Percentiles rank a stretch among this genome's conserved stretches.
Conservation (phyloP, 164 flowering plant genomes). For the Piper betle region DNA sequence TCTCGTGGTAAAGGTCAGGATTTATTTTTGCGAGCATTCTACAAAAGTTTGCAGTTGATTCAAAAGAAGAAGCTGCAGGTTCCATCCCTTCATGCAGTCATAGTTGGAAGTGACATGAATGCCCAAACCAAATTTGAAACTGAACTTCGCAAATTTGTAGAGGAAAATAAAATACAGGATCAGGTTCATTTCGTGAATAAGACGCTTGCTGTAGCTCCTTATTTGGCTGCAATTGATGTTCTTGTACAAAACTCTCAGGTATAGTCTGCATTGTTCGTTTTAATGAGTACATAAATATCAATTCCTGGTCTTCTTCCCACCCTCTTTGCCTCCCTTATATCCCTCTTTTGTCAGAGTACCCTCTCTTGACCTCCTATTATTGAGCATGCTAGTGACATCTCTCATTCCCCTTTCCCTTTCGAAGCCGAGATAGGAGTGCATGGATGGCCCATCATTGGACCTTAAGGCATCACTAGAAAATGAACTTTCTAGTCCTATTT, state of each 20-base stretch:
- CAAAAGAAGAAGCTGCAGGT: constrained; percentile 55
- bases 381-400: too few species aligned
- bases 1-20: constrained; percentile 99
- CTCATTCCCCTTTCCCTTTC: neutral
- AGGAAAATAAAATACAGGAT: constrained; percentile 51
- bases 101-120: constrained; percentile 92
- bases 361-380: too few species aligned
- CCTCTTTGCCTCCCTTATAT: neutral
- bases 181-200: constrained; percentile 86
- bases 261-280: neutral
- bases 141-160: constrained; percentile 65
- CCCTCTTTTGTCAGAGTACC: too few species aligned
- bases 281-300: neutral
- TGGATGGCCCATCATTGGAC: too few species aligned
- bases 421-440: too few species aligned
- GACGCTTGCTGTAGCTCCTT: constrained; percentile 84
- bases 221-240: constrained; percentile 84
- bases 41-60: constrained; percentile 64
- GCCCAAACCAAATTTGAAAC: constrained; percentile 77
- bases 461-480: too few species aligned
- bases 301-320: neutral
- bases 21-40: constrained; percentile 68
- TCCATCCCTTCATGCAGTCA: constrained; percentile 73
- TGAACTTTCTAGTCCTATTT: too few species aligned
- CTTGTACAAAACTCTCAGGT: constrained; percentile 99